Conservation (phyloP, 2,329 filamentous ascomycete species). For the Trichoderma hamatum region DNA sequence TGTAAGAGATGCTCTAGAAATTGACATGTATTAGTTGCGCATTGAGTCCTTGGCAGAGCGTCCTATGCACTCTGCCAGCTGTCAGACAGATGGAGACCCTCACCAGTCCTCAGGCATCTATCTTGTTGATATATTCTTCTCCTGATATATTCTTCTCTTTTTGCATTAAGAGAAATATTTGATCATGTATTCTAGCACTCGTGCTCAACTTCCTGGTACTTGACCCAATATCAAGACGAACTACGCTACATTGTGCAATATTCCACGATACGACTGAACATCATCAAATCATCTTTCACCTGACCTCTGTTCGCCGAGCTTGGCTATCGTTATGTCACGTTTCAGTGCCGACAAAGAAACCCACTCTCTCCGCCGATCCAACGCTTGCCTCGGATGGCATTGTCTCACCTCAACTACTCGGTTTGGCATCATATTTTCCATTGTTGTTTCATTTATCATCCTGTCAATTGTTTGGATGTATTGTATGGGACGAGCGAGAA, state of each 20-base stretch:
- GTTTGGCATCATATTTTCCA: constrained; percentile 46
- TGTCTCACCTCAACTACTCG: constrained; percentile 45
- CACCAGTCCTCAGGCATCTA: background rate
- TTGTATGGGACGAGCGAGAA: constrained; percentile 37
- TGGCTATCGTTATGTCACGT: background rate
- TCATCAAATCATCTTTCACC: background rate
- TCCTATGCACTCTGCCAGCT: background rate
- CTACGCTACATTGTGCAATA: background rate
- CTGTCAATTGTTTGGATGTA: constrained; percentile 42
- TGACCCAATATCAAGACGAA: background rate
- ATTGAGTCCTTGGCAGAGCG: background rate
- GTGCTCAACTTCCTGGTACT: background rate
- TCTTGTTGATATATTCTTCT: background rate
- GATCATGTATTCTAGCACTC: background rate
- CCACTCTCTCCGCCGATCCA: constrained; percentile 2
- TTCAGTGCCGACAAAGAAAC: background rate
- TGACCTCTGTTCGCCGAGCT: background rate
- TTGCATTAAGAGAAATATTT: background rate
- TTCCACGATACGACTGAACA: background rate
- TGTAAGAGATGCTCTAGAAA: background rate
- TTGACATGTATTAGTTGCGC: background rate
- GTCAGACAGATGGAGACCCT: background rate
- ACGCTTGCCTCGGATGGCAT: constrained; percentile 41
- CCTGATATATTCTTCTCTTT: background rate
- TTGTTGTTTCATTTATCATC: constrained; percentile 36